Evolutionary conservation across 371 early-diverging fungal species (phyloP).

Genomic region (Saksenaea oblongispora): DNA sequence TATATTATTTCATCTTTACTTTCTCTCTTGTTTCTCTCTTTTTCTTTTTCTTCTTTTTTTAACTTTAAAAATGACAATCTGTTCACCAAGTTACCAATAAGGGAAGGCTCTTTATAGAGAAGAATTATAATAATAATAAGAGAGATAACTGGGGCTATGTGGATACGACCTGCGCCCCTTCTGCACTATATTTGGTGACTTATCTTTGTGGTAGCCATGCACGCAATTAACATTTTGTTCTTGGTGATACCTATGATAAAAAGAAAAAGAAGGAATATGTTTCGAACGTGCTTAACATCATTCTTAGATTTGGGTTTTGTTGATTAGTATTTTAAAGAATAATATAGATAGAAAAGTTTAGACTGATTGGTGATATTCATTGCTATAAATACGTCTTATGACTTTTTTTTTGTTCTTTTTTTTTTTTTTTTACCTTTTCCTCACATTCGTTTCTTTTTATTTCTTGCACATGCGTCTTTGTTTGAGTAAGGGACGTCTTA

Average conservation of each 20-base stretch:
- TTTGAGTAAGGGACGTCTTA: background rate
- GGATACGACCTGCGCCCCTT: background rate
- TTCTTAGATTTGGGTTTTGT: background rate
- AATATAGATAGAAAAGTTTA: background rate
- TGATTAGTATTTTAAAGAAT: background rate
- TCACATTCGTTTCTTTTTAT: background rate
- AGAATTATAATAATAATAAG: too few relatives aligned
- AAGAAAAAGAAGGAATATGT: background rate
- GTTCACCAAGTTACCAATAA: too few relatives aligned
- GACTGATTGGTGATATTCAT: background rate
- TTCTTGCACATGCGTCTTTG: background rate
- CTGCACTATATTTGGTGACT: background rate
- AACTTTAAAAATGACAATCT: too few relatives aligned
- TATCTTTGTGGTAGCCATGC: background rate
- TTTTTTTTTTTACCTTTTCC: background rate
- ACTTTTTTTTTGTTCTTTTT: background rate
- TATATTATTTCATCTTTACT: background rate
- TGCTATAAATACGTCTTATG: background rate
- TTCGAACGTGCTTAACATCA: background rate
- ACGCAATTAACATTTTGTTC: background rate
- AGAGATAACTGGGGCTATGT: too few relatives aligned
- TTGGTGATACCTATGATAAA: background rate
- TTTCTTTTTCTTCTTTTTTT: background rate
- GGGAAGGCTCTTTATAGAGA: too few relatives aligned
- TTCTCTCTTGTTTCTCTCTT: background rate